Evolutionary conservation across 768 basidiomycete species (phyloP).

Genomic region (Lepiota subincarnata): DNA sequence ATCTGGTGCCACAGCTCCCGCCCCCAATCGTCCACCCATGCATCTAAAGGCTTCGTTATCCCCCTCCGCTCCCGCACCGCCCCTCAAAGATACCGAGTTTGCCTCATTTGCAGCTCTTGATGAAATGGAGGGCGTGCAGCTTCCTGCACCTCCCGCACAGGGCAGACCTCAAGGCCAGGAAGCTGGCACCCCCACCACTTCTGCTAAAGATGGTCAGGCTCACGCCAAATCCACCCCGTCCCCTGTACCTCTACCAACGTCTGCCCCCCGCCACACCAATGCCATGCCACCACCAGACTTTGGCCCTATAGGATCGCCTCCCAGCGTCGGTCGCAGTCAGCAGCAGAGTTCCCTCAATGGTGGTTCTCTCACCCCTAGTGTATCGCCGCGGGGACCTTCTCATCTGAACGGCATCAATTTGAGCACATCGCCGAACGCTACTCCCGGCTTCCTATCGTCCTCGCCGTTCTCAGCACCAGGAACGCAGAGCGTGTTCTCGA

Average conservation of each 20-base stretch:
- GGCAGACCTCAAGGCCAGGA: slow-evolving; percentile 20
- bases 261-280: slow-evolving; percentile 47
- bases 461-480: slow-evolving; percentile 81
- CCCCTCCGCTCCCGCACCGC: slow-evolving; percentile 76
- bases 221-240: slow-evolving; percentile 25
- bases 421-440: slow-evolving; percentile 25
- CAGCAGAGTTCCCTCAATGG: slow-evolving; percentile 32
- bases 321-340: slow-evolving; percentile 34
- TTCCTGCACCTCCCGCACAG: slow-evolving; percentile 42
- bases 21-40: slow-evolving; percentile 53
- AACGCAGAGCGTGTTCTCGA: slow-evolving; percentile 50
- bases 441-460: slow-evolving; percentile 40
- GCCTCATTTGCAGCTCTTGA: slow-evolving; percentile 65
- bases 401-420: slow-evolving; percentile 31
- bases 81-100: slow-evolving; percentile 73
- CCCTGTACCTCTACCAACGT: slow-evolving; percentile 52
- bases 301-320: slow-evolving; percentile 83
- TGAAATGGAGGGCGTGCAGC: slow-evolving; percentile 44
- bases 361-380: slow-evolving; percentile 47
- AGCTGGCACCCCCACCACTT: slow-evolving; percentile 8
- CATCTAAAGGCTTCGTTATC: slow-evolving; percentile 69
- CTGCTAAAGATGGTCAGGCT: slow-evolving; percentile 7
- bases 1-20: slow-evolving; percentile 21
- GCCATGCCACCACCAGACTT: slow-evolving; percentile 49
- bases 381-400: slow-evolving; percentile 44